phyloP scores from a whole-genome alignment of 2,329 filamentous ascomycete species.

The Pseudonectria foliicola region DNA sequence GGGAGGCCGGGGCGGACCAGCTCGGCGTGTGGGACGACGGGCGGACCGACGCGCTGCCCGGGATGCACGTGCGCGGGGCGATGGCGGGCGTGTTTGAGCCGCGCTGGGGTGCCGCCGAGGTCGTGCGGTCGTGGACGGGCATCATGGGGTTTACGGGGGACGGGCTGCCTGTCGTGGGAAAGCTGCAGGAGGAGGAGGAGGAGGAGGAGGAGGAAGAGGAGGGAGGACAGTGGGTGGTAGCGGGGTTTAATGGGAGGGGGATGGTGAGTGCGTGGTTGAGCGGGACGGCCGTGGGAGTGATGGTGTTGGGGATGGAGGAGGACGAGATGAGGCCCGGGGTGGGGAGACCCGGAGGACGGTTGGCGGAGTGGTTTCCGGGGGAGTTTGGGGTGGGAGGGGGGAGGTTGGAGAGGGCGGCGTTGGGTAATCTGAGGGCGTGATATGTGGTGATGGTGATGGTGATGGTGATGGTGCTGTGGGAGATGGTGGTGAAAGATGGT shows the following conservation, averaged over 20 bases:
- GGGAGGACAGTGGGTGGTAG: slow-evolving; percentile 43
- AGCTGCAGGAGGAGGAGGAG: slow-evolving; percentile 27
- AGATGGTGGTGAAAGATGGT: not conserved
- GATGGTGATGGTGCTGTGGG: too few relatives aligned
- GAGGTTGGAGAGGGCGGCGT: slow-evolving; percentile 29
- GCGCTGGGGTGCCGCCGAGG: slow-evolving; percentile 25
- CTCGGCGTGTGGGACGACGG: slow-evolving; percentile 42
- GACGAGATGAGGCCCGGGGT: slow-evolving; percentile 20
- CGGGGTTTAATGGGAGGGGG: slow-evolving; percentile 44
- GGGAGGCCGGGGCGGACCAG: slow-evolving; percentile 35
- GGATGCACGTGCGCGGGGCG: slow-evolving; percentile 34
- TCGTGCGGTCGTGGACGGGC: slow-evolving; percentile 42
- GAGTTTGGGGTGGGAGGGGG: slow-evolving; percentile 23
- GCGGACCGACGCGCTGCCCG: slow-evolving; percentile 30
- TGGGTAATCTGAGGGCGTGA: slow-evolving; percentile 29
- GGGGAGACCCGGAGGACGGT: slow-evolving; percentile 29
- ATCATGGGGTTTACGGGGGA: slow-evolving; percentile 43
- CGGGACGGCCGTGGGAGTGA: slow-evolving; percentile 39
- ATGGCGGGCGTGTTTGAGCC: slow-evolving; percentile 36
- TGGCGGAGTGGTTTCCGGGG: slow-evolving; percentile 37
- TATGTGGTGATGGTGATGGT: not conserved
- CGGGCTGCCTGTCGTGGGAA: slow-evolving; percentile 42
- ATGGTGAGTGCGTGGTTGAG: slow-evolving; percentile 49
- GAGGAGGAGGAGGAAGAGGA: slow-evolving; percentile 1
- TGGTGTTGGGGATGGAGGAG: slow-evolving; percentile 35